phyloP scores from a whole-genome alignment of 2,329 filamentous ascomycete genomes.

The Pseudogymnoascus verrucosus region DNA sequence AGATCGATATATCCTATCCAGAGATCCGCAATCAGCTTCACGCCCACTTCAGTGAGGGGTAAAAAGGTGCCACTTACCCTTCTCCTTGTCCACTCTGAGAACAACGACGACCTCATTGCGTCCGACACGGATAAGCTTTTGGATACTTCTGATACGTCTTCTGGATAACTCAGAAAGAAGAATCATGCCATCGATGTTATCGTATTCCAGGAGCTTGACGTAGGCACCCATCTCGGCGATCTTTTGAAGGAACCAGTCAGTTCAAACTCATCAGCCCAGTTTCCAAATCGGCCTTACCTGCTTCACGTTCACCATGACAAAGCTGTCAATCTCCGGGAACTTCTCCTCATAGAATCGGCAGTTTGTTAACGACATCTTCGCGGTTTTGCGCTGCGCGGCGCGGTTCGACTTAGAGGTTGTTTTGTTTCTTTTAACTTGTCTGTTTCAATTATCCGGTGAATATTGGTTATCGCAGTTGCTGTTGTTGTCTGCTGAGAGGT shows the following conservation, averaged over 20 bases:
- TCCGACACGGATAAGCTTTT: constrained; percentile 96
- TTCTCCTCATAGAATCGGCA: constrained; percentile 98
- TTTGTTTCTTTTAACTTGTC: constrained; percentile 5
- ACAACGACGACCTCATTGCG: constrained; percentile 98
- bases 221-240: constrained; percentile 99
- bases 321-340: constrained; percentile 96
- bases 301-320: constrained; percentile 99
- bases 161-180: constrained; percentile 93
- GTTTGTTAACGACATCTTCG: constrained; percentile 89
- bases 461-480: not conserved
- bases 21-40: constrained; percentile 5
- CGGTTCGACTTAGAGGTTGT: constrained; percentile 2
- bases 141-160: constrained; percentile 96
- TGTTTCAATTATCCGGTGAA: constrained; percentile 1
- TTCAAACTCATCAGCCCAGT: not conserved
- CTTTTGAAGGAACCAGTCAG: constrained; percentile 34
- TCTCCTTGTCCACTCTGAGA: constrained; percentile 98
- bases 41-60: not conserved
- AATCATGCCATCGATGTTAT: constrained; percentile 99
- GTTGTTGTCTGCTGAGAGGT: constrained; percentile 5
- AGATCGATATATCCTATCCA: constrained; percentile 83
- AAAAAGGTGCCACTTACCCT: constrained; percentile 48
- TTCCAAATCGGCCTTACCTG: constrained; percentile 51
- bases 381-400: constrained; percentile 28
- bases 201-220: constrained; percentile 98